Base-by-base conservation (phyloP, 345 rosid species). In the Pelargonium nanum region DNA sequence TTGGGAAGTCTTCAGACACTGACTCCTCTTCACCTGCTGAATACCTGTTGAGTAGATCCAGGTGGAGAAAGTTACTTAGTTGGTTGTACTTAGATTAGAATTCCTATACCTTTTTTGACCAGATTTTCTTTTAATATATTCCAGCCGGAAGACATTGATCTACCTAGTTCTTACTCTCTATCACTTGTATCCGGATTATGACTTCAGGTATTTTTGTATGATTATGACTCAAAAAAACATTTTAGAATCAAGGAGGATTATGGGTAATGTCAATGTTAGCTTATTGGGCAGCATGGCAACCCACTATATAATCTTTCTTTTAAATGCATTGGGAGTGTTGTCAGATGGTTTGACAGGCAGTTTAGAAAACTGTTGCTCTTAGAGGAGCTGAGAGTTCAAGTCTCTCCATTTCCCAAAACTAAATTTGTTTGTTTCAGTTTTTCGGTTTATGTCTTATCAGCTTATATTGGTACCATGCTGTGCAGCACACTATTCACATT, bases 241-340 rank as follows among this genome's bases (percentile, higher is more conserved):
- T 24, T 26, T 13, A 50, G 56, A 45, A 52, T 59, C 59, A 78
- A 75, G 66, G 81, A 76, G 96, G 97, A 77, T 89, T 87, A 89
- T 80, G 99, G 99, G 94, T 89, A 93, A 87, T 89, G 99, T 68
- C 91, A 84, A 67, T 64, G 90, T 85, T 96, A 93, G 96, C 96
- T 89, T 81, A 54, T 78, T 72, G 63, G 86, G 97, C 97, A 97
- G 84, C 66, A 68, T 89, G 98, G 73, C 95, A 92, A 75, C 98
- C 98, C 97, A 53, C 74, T 84, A 65, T 72, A 73, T 85, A 83
- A 77, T 85, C 80, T 83, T 73, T 81, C 48, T 76, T 64, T 70
- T 63, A 65, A 59, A 61, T 75, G 58, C 69, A 68, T 69, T 84
- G 99, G 96, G 94, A 93, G 91, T 93, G 99, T 79, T 93, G 99